Percentiles rank a stretch among this genome's conserved stretches.
Evolutionary conservation across 306 rosid genomes (phyloP).

Genomic region (Vigna angularis): DNA sequence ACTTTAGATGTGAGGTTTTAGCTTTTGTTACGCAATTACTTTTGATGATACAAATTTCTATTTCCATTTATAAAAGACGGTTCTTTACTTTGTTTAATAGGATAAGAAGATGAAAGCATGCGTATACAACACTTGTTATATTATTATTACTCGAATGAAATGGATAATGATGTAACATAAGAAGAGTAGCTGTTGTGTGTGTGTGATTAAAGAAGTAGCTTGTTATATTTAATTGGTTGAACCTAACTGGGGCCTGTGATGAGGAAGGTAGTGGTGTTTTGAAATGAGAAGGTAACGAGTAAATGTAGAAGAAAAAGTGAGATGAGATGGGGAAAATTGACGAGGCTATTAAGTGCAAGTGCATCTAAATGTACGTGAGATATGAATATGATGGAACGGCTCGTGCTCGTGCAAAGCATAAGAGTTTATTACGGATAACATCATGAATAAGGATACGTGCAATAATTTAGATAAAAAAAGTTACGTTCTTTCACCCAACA

Average conservation of each 20-base stretch:
- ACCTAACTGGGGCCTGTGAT: too few species aligned
- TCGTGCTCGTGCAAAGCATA: conserved; percentile 46
- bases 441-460: conserved; percentile 29
- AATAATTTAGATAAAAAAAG: conserved; percentile 31
- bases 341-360: conserved; percentile 35
- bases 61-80: conserved; percentile 19
- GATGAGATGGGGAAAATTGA: conserved; percentile 48
- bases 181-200: not conserved
- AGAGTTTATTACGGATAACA: conserved; percentile 6
- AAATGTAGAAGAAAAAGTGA: conserved; percentile 7
- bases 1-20: not conserved
- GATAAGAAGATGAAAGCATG: conserved; percentile 28
- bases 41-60: conserved; percentile 6
- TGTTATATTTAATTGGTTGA: too few species aligned
- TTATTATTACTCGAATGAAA: not conserved
- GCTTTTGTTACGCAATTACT: not conserved
- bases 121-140: not conserved
- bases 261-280: not conserved
- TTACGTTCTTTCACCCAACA: conserved; percentile 12
- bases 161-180: conserved; percentile 11
- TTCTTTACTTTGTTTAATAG: conserved; percentile 30
- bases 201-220: not conserved
- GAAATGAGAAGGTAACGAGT: conserved; percentile 20
- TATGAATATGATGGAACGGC: conserved; percentile 19
- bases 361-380: not conserved